Percentiles rank a stretch among this genome's conserved stretches.
Evolutionary conservation across 73 alveolate species (phyloP).

Genomic region (Uronychia setigera): DNA sequence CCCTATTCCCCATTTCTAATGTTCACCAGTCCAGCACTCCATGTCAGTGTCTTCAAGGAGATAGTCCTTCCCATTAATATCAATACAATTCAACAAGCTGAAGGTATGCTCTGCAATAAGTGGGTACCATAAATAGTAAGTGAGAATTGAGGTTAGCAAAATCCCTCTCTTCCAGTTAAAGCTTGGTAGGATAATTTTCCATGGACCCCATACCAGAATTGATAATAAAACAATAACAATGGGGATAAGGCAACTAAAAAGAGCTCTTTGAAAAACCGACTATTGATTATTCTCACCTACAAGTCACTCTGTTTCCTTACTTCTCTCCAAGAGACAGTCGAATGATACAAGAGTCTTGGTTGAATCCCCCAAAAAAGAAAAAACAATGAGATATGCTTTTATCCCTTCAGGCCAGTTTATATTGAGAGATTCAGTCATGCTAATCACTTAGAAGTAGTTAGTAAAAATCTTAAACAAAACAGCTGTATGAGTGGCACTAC

Average conservation of each 20-base stretch:
- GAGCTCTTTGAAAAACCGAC: conserved; percentile 16
- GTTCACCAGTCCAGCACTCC: conserved; percentile 61
- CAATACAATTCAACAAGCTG: conserved; percentile 44
- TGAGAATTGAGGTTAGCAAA: conserved; percentile 20
- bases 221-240: neutral
- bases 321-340: conserved; percentile 10
- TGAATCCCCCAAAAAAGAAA: conserved; percentile 14
- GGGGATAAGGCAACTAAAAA: conserved; percentile 20
- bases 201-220: neutral
- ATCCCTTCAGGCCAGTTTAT: conserved; percentile 20
- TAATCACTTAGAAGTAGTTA: conserved; percentile 24
- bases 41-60: conserved; percentile 25
- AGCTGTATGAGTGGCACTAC: conserved; percentile 14
- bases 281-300: conserved; percentile 23
- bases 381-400: conserved; percentile 2
- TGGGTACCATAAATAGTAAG: conserved; percentile 51
- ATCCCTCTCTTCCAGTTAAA: neutral
- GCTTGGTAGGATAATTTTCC: neutral
- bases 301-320: neutral
- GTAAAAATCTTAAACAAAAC: conserved; percentile 24
- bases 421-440: conserved; percentile 29
- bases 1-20: conserved; percentile 32
- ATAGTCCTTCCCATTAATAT: conserved; percentile 28
- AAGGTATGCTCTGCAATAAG: conserved; percentile 30
- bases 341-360: conserved; percentile 18